Conservation (phyloP, 495 filamentous ascomycete species). For the Cercophora sp. region DNA sequence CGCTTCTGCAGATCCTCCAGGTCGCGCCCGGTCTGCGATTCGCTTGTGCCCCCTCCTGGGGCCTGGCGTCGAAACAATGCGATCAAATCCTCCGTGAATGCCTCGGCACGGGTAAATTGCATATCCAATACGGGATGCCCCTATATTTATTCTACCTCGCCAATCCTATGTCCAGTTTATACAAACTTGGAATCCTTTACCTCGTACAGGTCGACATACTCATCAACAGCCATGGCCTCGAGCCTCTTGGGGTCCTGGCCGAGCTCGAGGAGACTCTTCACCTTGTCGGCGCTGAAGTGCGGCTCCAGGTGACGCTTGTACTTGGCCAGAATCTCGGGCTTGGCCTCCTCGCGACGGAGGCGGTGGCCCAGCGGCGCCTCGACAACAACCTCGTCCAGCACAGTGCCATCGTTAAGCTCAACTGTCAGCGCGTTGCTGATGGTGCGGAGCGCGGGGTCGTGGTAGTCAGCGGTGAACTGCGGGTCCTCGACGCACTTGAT, state of each 20-base stretch:
- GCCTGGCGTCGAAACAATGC: too few relatives aligned
- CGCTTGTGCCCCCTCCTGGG: too few relatives aligned
- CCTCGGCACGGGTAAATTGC: too few relatives aligned
- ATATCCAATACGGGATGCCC: too few relatives aligned
- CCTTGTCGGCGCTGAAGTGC: slow-evolving; percentile 70
- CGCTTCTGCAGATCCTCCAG: too few relatives aligned
- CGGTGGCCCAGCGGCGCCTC: slow-evolving; percentile 94
- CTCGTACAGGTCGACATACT: slow-evolving; percentile 92
- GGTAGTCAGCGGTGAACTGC: slow-evolving; percentile 91
- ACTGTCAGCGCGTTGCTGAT: slow-evolving; percentile 96
- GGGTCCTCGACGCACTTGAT: slow-evolving; percentile 96
- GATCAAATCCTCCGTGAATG: too few relatives aligned
- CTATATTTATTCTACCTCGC: too few relatives aligned
- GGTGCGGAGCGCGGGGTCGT: slow-evolving; percentile 84
- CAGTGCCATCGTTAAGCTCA: slow-evolving; percentile 90
- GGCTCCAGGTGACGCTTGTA: slow-evolving; percentile 87
- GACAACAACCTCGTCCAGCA: slow-evolving; percentile 84
- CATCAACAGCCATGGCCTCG: slow-evolving; percentile 76
- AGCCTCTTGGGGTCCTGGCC: slow-evolving; percentile 68
- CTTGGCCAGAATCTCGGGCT: slow-evolving; percentile 91
- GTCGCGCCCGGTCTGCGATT: too few relatives aligned
- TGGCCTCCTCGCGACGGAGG: slow-evolving; percentile 89
- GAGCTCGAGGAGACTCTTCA: slow-evolving; percentile 73
- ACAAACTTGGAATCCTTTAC: slow-evolving; percentile 54
- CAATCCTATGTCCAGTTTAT: slow-evolving; percentile 17